Evolutionary conservation across 2,329 filamentous ascomycete species (phyloP).

Genomic region (Colletotrichum agaves): DNA sequence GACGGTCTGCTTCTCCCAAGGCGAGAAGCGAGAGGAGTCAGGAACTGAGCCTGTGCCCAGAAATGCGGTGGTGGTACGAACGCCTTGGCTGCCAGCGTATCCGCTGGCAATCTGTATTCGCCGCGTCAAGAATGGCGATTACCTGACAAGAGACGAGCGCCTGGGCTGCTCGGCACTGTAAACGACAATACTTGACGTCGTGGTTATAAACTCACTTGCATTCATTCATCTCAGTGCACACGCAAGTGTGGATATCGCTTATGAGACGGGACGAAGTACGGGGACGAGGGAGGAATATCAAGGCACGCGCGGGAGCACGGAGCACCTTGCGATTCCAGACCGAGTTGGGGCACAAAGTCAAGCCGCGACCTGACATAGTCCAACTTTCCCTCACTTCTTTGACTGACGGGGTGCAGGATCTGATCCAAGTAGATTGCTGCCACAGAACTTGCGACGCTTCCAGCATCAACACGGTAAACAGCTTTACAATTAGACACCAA

Average conservation of each 20-base stretch:
- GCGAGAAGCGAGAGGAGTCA: slow-evolving; percentile 12
- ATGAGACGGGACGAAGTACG: slow-evolving; percentile 29
- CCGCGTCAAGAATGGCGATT: background rate
- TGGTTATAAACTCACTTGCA: slow-evolving; percentile 23
- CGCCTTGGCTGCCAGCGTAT: slow-evolving; percentile 28
- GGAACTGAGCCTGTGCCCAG: slow-evolving; percentile 31
- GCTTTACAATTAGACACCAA: background rate
- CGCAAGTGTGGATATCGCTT: slow-evolving; percentile 5
- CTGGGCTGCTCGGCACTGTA: too few relatives aligned
- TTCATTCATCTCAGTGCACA: slow-evolving; percentile 22
- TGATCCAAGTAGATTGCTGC: slow-evolving; percentile 9
- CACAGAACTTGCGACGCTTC: slow-evolving; percentile 7
- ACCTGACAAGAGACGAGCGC: background rate
- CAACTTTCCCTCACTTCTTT: background rate
- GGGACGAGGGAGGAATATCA: slow-evolving; percentile 1
- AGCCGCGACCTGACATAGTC: background rate
- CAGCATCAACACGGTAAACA: background rate
- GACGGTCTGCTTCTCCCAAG: slow-evolving; percentile 30
- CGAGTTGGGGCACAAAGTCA: background rate
- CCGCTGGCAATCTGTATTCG: background rate
- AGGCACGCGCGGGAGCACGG: slow-evolving; percentile 26
- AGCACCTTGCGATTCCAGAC: slow-evolving; percentile 12
- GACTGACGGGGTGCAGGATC: slow-evolving; percentile 3
- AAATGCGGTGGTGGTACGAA: slow-evolving; percentile 9
- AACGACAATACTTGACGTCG: slow-evolving; percentile 7